Evolutionary conservation across 257 asterid genomes (phyloP).

Genomic region (Solanum infundibuliforme): DNA sequence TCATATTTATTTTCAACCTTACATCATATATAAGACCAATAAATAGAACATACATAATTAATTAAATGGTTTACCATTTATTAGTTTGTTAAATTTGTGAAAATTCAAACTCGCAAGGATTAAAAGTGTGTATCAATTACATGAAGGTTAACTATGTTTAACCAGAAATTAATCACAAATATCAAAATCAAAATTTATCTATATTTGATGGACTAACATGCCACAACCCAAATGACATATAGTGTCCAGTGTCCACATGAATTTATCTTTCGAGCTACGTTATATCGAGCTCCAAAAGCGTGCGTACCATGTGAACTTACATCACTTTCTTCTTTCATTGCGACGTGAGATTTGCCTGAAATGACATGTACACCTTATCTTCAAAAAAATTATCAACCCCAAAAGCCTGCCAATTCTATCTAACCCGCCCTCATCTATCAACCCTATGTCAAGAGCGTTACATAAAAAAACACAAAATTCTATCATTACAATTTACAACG

Average conservation of each 20-base stretch:
- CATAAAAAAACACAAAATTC: not conserved
- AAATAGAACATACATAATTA: not conserved
- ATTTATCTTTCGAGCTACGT: not conserved
- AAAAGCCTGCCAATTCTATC: not conserved
- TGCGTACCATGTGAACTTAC: not conserved
- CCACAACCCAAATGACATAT: not conserved
- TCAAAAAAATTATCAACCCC: rapidly evolving
- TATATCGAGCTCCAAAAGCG: rapidly evolving
- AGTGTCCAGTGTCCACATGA: not conserved
- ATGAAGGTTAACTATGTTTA: too few relatives aligned
- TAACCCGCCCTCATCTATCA: not conserved
- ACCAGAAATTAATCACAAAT: too few relatives aligned
- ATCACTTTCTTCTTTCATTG: not conserved
- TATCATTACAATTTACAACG: not conserved
- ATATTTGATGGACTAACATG: not conserved
- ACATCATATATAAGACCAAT: not conserved
- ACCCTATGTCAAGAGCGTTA: not conserved
- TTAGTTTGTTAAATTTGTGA: not conserved
- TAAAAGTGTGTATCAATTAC: not conserved
- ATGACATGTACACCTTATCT: not conserved
- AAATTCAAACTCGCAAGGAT: not conserved
- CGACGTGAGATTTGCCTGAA: not conserved
- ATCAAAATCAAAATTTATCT: not conserved
- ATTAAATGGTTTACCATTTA: not conserved
- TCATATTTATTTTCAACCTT: not conserved